Percentiles rank a stretch among this genome's conserved stretches.
Conservation (phyloP, 1,284 basidiomycete genomes). For the Coniophora puteana region DNA sequence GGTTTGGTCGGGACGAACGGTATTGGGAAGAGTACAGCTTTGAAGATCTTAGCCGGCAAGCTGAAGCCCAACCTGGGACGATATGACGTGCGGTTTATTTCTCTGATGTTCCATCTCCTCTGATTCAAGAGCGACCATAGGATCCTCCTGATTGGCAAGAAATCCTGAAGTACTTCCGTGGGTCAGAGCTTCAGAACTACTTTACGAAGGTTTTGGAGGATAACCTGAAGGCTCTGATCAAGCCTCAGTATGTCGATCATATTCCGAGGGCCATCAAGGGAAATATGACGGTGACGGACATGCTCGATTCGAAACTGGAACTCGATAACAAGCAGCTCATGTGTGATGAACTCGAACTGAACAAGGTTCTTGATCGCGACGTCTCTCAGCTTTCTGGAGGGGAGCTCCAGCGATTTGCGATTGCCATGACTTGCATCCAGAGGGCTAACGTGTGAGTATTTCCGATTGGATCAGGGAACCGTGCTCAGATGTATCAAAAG, state of each 20-base stretch:
- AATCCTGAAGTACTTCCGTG: slow-evolving; percentile 95
- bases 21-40: slow-evolving; percentile 96
- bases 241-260: slow-evolving; percentile 98
- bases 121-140: slow-evolving; percentile 33
- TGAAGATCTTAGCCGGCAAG: slow-evolving; percentile 94
- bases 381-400: slow-evolving; percentile 87
- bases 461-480: background rate
- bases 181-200: slow-evolving; percentile 96
- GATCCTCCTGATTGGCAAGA: slow-evolving; percentile 98
- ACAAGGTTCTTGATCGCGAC: slow-evolving; percentile 81
- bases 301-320: slow-evolving; percentile 88
- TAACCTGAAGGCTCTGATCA: slow-evolving; percentile 95
- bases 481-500: slow-evolving; percentile 34
- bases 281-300: slow-evolving; percentile 77
- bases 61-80: slow-evolving; percentile 91
- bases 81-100: slow-evolving; percentile 66
- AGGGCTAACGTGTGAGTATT: slow-evolving; percentile 80
- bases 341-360: slow-evolving; percentile 82
- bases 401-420: slow-evolving; percentile 95
- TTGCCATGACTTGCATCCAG: slow-evolving; percentile 92
- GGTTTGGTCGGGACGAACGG: slow-evolving; percentile 97
- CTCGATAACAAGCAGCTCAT: slow-evolving; percentile 81
- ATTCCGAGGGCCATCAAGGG: slow-evolving; percentile 96
- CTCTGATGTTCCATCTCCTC: slow-evolving; percentile 3
- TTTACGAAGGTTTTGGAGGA: slow-evolving; percentile 99